Evolutionary conservation across 2,329 filamentous ascomycete species (phyloP).

Genomic region (Pseudogymnoascus sp.): DNA sequence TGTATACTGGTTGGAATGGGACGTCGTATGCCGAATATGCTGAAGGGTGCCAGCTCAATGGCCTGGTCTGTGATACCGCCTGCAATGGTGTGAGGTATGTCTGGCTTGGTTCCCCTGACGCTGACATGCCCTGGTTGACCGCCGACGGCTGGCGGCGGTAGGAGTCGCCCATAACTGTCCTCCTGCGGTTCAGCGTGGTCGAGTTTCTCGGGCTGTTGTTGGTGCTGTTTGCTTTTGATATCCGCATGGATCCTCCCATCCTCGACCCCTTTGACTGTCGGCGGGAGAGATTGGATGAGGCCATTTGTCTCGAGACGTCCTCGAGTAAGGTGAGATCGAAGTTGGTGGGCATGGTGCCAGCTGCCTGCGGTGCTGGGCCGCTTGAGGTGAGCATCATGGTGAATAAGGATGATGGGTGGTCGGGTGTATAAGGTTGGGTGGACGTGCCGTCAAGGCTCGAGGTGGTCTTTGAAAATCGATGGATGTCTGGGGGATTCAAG

Average conservation of each 20-base stretch:
- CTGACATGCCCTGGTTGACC: background rate
- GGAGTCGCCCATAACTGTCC: constrained; percentile 46
- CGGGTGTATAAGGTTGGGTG: background rate
- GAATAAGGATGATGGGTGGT: background rate
- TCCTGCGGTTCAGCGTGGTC: constrained; percentile 42
- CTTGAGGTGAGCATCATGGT: constrained; percentile 19
- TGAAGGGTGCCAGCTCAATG: constrained; percentile 69
- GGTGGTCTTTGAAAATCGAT: background rate
- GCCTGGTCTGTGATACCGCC: constrained; percentile 37
- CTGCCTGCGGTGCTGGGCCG: background rate
- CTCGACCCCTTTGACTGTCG: constrained; percentile 42
- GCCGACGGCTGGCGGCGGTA: constrained; percentile 26
- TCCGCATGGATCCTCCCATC: constrained; percentile 44
- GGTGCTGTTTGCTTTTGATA: constrained; percentile 58
- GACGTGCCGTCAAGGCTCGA: background rate
- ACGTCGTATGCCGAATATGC: constrained; percentile 35
- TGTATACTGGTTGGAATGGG: constrained; percentile 29
- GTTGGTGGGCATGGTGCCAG: background rate
- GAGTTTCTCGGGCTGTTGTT: constrained; percentile 59
- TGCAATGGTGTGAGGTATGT: constrained; percentile 14
- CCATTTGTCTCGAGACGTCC: constrained; percentile 45
- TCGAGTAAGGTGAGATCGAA: constrained; percentile 35
- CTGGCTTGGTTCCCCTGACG: background rate
- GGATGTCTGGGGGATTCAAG: background rate
- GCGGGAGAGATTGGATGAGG: constrained; percentile 38